These are phyloP conservation scores for Quercus phellos DNA, from an alignment of 331 rosid species.

Conservation along the genomic window DNA sequence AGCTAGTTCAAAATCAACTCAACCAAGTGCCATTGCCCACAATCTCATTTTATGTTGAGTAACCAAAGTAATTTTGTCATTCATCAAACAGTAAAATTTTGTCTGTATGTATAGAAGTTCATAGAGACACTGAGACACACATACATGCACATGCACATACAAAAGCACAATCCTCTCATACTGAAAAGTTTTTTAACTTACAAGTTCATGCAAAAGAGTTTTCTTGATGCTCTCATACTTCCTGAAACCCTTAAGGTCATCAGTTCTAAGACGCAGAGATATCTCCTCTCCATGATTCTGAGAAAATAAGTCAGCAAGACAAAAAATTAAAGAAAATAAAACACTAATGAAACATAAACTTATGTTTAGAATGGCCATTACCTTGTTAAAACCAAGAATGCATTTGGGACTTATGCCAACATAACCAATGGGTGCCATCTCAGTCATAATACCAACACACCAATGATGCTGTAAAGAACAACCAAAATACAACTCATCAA, in stretches of 20 bases:
- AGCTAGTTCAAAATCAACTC: background rate
- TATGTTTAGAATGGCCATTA: constrained; percentile 21
- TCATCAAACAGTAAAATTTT: background rate
- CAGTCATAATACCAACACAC: constrained; percentile 95
- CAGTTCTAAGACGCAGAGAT: constrained; percentile 92
- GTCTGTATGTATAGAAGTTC: background rate
- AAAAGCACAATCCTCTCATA: background rate
- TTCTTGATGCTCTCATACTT: constrained; percentile 80
- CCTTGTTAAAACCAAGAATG: constrained; percentile 89
- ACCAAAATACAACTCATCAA: constrained; percentile 29
- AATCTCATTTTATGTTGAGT: background rate
- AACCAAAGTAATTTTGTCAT: background rate
- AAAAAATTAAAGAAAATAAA: background rate
- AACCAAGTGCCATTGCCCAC: background rate
- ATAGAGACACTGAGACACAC: background rate
- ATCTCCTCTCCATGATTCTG: constrained; percentile 94
- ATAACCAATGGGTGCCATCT: constrained; percentile 94
- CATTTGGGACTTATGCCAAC: constrained; percentile 95
- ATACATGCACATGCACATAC: background rate
- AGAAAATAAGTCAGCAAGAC: constrained; percentile 19
- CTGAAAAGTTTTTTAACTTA: constrained; percentile 35
- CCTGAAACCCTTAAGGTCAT: constrained; percentile 91
- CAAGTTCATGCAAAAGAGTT: constrained; percentile 96
- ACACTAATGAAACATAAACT: background rate
- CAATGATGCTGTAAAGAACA: constrained; percentile 63